Conservation (phyloP, 345 rosid species). For the Hibiscus syriacus region DNA sequence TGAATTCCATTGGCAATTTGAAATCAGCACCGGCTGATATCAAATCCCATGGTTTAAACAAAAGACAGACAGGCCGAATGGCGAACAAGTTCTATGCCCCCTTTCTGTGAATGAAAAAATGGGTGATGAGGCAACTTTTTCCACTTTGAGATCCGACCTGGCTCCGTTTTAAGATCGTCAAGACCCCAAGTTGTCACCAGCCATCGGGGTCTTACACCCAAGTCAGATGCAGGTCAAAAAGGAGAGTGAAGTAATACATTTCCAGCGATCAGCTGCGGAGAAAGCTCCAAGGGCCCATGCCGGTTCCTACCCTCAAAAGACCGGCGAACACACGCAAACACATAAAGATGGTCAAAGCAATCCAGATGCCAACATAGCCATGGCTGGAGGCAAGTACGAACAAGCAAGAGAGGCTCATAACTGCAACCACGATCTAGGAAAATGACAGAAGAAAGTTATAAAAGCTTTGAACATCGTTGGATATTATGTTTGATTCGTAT, state of each 20-base stretch:
- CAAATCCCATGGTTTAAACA: too few species aligned
- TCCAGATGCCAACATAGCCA: constrained; percentile 39
- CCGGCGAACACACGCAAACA: constrained; percentile 31
- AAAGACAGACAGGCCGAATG: too few species aligned
- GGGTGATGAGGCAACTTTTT: too few species aligned
- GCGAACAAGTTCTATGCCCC: too few species aligned
- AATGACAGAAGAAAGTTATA: background rate
- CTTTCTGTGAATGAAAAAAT: too few species aligned
- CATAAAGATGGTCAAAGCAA: constrained; percentile 34
- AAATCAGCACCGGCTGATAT: too few species aligned
- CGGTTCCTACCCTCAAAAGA: constrained; percentile 29
- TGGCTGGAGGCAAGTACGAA: constrained; percentile 20
- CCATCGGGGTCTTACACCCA: too few species aligned
- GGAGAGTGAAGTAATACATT: background rate
- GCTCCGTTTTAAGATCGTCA: too few species aligned
- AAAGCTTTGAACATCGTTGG: background rate
- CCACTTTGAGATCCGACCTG: too few species aligned
- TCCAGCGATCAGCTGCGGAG: constrained; percentile 16
- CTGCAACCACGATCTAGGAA: constrained; percentile 28
- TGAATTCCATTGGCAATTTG: too few species aligned
- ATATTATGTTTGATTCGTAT: background rate
- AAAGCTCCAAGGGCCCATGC: constrained; percentile 42
- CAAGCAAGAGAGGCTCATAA: constrained; percentile 25
- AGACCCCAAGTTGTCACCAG: too few species aligned
- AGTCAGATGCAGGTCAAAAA: background rate